Evolutionary conservation across 2,329 filamentous ascomycete genomes (phyloP), one percentile per base, ranked within the genome.

Genomic region (Lecanicillium sp.): DNA sequence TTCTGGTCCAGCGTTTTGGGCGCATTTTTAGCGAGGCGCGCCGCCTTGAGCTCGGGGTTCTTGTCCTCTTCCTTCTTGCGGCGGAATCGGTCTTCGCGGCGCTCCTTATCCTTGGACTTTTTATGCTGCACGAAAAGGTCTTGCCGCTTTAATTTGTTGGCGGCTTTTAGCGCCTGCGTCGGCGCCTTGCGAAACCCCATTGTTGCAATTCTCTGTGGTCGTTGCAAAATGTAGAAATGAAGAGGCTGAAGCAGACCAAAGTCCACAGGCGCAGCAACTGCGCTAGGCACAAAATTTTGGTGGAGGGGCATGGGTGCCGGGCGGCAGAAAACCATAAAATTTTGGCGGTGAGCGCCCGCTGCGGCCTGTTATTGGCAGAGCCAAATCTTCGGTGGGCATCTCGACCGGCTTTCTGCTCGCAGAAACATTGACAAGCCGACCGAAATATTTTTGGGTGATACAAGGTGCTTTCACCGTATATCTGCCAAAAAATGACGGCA

Each of bases 21-120:
- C 31, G 88, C 74, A 64, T 95, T 95, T 49, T 75, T 78, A 44
- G 79, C 79, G 44, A 90, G 68, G 51, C 92, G 77, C 48, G 83
- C 76, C 44, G 77, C 78, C 49, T 79, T 79, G 43, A 95, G 63
- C 43, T 78, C 74, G 2, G 90, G 89, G 53, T 96, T 79, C 59
- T 83, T 85, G 47, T 82, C 77, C 62, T 98, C 92, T 55, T 89
- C 85, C 63, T 84, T 86, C 64, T 87, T 88, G 44, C 87, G 74
- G 35, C 77, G 76, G 57, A 88, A 83, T 46, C 89, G 79, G 53
- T 81, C 74, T 52, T 88, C 84, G 53, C 86, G 80, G 52, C 83
- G 85, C 33, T 79, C 68, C 55, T 80, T 81, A 56, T 87, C 84
- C 48, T 77, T 77, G 32, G 74, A 69, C 56, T 83, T 84, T 65